phyloP scores from a whole-genome alignment of 139 green algal species.

The Axilococcus clingmanii region DNA sequence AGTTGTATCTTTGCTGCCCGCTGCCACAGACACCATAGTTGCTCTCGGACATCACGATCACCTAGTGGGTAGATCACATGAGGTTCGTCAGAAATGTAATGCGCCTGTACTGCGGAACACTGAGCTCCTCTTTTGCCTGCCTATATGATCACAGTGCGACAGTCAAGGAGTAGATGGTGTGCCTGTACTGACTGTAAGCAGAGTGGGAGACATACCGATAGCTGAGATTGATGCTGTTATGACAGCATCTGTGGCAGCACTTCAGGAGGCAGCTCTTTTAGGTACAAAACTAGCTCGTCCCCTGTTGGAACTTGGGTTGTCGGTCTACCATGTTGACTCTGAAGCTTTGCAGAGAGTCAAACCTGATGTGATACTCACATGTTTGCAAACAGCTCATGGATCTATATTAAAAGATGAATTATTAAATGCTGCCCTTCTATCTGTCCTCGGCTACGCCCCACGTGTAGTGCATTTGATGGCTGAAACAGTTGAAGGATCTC shows the following conservation, averaged over 20 bases:
- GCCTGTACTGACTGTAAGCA: conserved; percentile 22
- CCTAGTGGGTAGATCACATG: conserved; percentile 32
- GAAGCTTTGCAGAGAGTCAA: conserved; percentile 25
- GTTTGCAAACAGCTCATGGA: conserved; percentile 34
- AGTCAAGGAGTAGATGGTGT: conserved; percentile 10
- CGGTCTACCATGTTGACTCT: conserved; percentile 36
- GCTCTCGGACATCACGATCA: conserved; percentile 7
- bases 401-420: conserved; percentile 23
- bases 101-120: neutral
- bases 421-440: conserved; percentile 16
- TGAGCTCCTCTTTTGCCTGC: neutral
- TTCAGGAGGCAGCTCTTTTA: conserved; percentile 22
- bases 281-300: conserved; percentile 19
- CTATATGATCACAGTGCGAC: conserved; percentile 50
- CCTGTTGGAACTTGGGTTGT: conserved; percentile 35
- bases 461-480: conserved; percentile 45
- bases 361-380: conserved; percentile 51
- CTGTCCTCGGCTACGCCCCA: conserved; percentile 32
- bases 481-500: conserved; percentile 33
- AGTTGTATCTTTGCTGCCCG: conserved; percentile 45
- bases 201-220: conserved; percentile 20
- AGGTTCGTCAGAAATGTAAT: conserved; percentile 10
- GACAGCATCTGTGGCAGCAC: conserved; percentile 19
- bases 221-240: conserved; percentile 31
- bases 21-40: conserved; percentile 39